Conservation (phyloP, 1,284 basidiomycete species). For the Ganoderma sp. region DNA sequence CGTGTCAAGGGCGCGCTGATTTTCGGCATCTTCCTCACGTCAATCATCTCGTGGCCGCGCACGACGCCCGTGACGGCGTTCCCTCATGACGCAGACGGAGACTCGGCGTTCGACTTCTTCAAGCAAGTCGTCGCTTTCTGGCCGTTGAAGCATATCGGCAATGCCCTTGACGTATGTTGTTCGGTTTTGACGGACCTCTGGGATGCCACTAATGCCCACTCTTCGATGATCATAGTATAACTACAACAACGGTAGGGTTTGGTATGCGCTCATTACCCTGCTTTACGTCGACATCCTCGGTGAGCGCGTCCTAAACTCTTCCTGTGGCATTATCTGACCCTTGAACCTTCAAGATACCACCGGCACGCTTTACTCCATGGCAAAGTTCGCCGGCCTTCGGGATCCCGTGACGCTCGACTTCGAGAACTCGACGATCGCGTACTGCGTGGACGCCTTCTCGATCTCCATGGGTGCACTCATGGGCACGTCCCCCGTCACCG, state of each 20-base stretch:
- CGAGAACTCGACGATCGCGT: conserved; percentile 85
- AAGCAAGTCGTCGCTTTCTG: conserved; percentile 85
- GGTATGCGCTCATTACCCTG: conserved; percentile 89
- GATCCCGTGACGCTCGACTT: conserved; percentile 88
- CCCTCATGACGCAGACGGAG: conserved; percentile 73
- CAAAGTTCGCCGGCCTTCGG: conserved; percentile 88
- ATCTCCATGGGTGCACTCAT: conserved; percentile 85
- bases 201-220: background rate
- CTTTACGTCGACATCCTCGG: conserved; percentile 89
- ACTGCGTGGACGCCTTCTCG: conserved; percentile 82
- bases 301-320: conserved; percentile 37
- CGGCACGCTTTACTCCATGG: conserved; percentile 90
- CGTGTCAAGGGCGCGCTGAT: conserved; percentile 86
- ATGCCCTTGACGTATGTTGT: conserved; percentile 64
- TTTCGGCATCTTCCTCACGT: conserved; percentile 85
- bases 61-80: conserved; percentile 83
- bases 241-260: conserved; percentile 74
- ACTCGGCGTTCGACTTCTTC: conserved; percentile 85
- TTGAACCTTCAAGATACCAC: conserved; percentile 35
- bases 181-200: background rate
- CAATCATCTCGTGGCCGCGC: conserved; percentile 89
- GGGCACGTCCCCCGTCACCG: conserved; percentile 88
- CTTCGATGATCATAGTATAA: conserved; percentile 50
- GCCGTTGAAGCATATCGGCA: conserved; percentile 64
- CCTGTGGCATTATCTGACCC: background rate